Base-by-base conservation (phyloP, 768 basidiomycete species). In the Mycena belliarum region DNA sequence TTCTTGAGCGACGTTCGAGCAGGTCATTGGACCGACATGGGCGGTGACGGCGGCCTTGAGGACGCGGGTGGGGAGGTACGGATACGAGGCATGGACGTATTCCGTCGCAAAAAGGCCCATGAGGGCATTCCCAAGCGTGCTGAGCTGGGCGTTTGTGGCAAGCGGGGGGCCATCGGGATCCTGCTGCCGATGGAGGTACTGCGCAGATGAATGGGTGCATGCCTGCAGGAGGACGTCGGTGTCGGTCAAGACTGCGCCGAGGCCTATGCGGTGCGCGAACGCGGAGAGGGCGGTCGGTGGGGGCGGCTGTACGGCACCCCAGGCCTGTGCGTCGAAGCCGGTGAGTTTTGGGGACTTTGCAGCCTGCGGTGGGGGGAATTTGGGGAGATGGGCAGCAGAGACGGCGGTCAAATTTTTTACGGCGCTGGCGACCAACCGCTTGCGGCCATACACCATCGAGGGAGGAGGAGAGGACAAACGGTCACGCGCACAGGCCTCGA, bases 21-120 rank as follows among this genome's bases (percentile, higher is more conserved):
- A 93, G 6, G 89, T 87, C 63, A 83, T 75, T 16, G 92, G 87
- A 15, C 96, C 96, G 29, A 95, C 95, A 71, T 93, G 91, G 52
- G 94, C 92, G 40, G 91, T 94, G 56, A 96, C 85, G 15, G 92
- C 94, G 7, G 92, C 90, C 74, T 97, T 95, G 64, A 93, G 75
- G 23, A 94, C 94, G 52, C 92, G 86, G 21, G 93, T 94, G 2
- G 96, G 96, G 25, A 98, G 82, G 68, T 95, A 88, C 0, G 96
- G 96, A 71, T 89, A 98, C 43, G 84, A 79, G 14, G 86, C 78
- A 53, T 89, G 81, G 38, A 97, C 75, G 69, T 88, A 85, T 73
- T 98, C 95, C 3, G 91, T 74, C 10, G 93, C 89, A 69, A 97
- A 95, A 28, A 97, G 79, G 52, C 95, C 95, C 75, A 97, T 83